phyloP scores from a whole-genome alignment of 1,139 yeast genomes.

The Sugiyamaella xylanicola region DNA sequence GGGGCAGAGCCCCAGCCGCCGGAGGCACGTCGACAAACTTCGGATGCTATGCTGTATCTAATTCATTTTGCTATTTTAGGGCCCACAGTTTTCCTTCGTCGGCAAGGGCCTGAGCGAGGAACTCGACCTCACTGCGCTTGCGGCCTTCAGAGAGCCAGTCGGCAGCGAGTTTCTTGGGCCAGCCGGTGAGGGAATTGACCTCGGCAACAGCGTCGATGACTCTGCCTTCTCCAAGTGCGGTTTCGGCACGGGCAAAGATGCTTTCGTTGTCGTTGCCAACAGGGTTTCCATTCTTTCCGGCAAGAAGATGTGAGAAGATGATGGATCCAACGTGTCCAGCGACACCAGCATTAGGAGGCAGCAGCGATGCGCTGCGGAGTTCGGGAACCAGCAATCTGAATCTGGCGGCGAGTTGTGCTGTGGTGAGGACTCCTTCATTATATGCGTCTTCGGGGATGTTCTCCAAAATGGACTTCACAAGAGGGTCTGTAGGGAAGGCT shows the following conservation, averaged over 20 bases:
- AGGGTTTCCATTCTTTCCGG: conserved; percentile 64
- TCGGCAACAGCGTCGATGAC: conserved; percentile 91
- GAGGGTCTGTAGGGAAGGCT: conserved; percentile 52
- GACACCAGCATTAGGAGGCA: conserved; percentile 95
- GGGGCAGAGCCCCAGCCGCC: neutral
- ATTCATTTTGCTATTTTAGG: conserved; percentile 14
- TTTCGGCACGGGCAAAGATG: conserved; percentile 82
- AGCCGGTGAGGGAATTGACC: conserved; percentile 85
- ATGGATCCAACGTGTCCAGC: conserved; percentile 86
- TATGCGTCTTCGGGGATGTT: conserved; percentile 54
- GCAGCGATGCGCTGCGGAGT: conserved; percentile 80
- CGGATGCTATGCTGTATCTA: conserved; percentile 7
- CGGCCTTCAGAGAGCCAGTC: conserved; percentile 93
- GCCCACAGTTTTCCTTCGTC: conserved; percentile 48
- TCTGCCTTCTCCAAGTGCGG: conserved; percentile 72
- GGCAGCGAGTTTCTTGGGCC: conserved; percentile 86
- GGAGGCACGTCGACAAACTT: too few relatives aligned
- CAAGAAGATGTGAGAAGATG: conserved; percentile 71
- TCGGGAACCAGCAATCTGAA: conserved; percentile 78
- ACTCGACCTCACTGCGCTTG: conserved; percentile 84
- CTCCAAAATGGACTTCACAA: conserved; percentile 49
- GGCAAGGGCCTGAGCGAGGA: conserved; percentile 66
- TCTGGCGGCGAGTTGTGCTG: conserved; percentile 61
- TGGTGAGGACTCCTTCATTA: conserved; percentile 57
- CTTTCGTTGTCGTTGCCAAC: conserved; percentile 85